A percentile compares a stretch with the other conserved stretches of the same genome.
Evolutionary conservation across 2,329 filamentous ascomycete species (phyloP).

Genomic region (Phaeosphaeriaceae sp.): DNA sequence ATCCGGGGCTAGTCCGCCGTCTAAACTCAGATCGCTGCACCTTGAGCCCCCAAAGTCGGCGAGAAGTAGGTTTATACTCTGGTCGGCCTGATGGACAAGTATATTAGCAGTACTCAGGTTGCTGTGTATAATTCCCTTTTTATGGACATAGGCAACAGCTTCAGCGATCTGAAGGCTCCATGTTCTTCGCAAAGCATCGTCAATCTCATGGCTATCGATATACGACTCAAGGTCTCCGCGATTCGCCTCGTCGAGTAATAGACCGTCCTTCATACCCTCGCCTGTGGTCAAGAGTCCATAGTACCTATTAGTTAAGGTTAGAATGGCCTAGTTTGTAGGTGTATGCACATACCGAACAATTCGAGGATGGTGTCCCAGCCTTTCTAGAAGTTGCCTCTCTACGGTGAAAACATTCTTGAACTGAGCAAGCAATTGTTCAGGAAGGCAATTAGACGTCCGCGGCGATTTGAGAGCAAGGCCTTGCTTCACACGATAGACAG

Average conservation of each 20-base stretch:
- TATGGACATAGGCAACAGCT: neutral
- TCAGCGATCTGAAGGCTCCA: too few species aligned
- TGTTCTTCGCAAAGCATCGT: neutral
- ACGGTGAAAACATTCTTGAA: neutral
- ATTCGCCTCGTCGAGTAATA: neutral
- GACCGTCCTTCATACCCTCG: too few species aligned
- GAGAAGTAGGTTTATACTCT: neutral
- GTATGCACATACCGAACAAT: neutral
- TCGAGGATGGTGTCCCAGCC: neutral
- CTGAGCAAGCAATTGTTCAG: neutral
- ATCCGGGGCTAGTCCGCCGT: neutral
- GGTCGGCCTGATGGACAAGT: neutral
- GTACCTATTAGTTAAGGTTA: neutral
- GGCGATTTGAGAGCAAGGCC: neutral
- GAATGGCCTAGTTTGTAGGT: neutral
- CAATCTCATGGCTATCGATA: neutral
- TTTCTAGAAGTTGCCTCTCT: slow-evolving; percentile 1
- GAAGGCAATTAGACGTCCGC: neutral
- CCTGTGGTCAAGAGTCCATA: neutral
- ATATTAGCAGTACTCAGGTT: neutral
- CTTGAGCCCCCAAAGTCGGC: neutral
- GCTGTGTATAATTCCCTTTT: neutral
- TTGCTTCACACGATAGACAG: neutral
- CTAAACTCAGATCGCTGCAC: neutral
- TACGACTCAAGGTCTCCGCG: neutral